Percentiles rank a stretch among this genome's conserved stretches.
phyloP scores from a whole-genome alignment of 2,329 filamentous ascomycete genomes.

The Cytospora piceicola region DNA sequence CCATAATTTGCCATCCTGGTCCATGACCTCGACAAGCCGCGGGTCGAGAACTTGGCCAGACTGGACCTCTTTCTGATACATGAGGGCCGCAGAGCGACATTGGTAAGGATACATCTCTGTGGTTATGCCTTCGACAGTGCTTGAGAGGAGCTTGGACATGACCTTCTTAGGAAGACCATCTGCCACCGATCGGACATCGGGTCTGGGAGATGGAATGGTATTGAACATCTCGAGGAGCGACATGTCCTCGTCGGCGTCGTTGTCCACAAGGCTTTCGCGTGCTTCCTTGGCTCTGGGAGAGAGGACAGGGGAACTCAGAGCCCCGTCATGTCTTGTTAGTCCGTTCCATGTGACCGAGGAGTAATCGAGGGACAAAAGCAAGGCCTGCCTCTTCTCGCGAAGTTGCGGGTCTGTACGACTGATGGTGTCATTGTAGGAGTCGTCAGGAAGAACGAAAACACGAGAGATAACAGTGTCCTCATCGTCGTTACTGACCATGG shows the following conservation, averaged over 20 bases:
- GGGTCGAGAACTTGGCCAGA: slow-evolving; percentile 72
- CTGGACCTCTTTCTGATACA: slow-evolving; percentile 79
- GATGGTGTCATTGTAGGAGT: slow-evolving; percentile 60
- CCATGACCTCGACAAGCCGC: slow-evolving; percentile 62
- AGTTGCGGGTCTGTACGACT: slow-evolving; percentile 52
- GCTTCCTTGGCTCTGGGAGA: slow-evolving; percentile 43
- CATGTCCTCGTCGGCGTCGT: slow-evolving; percentile 42
- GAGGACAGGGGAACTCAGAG: slow-evolving; percentile 25
- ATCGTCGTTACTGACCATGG: slow-evolving; percentile 35
- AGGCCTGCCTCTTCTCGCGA: slow-evolving; percentile 47
- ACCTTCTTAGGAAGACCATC: slow-evolving; percentile 57
- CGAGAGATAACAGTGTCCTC: slow-evolving; percentile 45
- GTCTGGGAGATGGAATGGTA: slow-evolving; percentile 68
- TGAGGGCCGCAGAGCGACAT: slow-evolving; percentile 75
- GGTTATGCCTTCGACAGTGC: slow-evolving; percentile 59
- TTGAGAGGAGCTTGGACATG: slow-evolving; percentile 59
- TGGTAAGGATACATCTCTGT: slow-evolving; percentile 79
- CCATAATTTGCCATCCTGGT: slow-evolving; percentile 66
- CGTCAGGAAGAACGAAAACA: slow-evolving; percentile 68
- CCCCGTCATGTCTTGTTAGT: slow-evolving; percentile 24
- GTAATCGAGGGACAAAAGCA: slow-evolving; percentile 61
- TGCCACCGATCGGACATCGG: slow-evolving; percentile 52
- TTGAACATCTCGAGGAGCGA: slow-evolving; percentile 76
- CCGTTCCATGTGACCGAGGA: slow-evolving; percentile 61
- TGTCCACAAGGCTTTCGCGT: slow-evolving; percentile 8